phyloP scores from a whole-genome alignment of 73 alveolate genomes.

The Paramecium biaurelia region DNA sequence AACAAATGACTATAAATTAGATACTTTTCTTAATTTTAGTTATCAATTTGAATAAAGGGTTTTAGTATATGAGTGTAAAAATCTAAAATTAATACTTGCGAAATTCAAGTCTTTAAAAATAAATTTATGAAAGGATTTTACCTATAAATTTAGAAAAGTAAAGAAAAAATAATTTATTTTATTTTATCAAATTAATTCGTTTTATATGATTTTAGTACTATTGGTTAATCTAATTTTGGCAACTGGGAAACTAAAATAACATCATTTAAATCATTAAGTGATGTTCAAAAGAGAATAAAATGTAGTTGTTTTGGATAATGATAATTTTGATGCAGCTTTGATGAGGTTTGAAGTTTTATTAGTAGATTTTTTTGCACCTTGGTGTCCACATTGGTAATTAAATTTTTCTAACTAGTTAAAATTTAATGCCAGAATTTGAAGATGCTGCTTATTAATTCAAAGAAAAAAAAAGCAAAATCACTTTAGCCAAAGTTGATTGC shows the following conservation, averaged over 20 bases:
- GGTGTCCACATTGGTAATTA: slow-evolving; percentile 57
- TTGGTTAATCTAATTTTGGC: neutral
- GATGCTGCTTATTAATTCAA: neutral
- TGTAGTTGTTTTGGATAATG: neutral
- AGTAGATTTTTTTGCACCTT: slow-evolving; percentile 22
- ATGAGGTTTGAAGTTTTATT: slow-evolving; percentile 48
- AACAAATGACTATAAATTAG: too few relatives aligned
- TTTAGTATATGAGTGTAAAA: too few relatives aligned
- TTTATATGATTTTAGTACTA: neutral
- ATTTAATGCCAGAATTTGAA: slow-evolving; percentile 19
- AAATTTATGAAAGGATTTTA: too few relatives aligned
- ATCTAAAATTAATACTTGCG: too few relatives aligned
- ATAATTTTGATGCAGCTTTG: slow-evolving; percentile 37
- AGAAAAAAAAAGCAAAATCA: neutral
- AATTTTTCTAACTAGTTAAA: neutral
- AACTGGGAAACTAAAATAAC: neutral
- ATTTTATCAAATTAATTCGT: neutral
- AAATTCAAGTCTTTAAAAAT: too few relatives aligned
- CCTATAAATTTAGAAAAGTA: neutral
- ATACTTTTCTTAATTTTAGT: neutral
- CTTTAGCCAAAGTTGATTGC: slow-evolving; percentile 35
- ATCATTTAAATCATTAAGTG: neutral
- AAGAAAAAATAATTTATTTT: neutral
- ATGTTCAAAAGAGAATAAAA: neutral
- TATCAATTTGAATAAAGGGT: too few relatives aligned